Evolutionary conservation across 202 grass and related monocot genomes (phyloP).

Genomic region (Schoenoplectus tabernaemontani): DNA sequence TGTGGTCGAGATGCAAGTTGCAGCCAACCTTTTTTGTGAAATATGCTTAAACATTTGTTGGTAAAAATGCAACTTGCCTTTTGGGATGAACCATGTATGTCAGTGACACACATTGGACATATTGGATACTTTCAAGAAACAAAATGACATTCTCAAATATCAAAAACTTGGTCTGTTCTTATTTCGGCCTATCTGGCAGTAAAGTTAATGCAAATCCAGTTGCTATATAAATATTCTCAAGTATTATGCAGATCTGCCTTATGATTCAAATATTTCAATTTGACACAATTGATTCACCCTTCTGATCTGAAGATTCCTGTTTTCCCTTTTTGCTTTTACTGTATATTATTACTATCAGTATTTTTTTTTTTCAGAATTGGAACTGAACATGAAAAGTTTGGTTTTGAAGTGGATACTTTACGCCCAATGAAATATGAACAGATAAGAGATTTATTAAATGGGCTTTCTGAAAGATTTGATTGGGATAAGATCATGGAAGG

Average conservation of each 20-base stretch:
- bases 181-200: neutral
- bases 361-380: conserved; percentile 65
- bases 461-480: conserved; percentile 72
- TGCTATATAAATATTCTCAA: conserved; percentile 1
- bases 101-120: too few relatives aligned
- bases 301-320: neutral
- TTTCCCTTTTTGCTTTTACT: neutral
- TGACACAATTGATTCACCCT: neutral
- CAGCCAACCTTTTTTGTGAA: neutral
- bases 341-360: neutral
- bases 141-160: neutral
- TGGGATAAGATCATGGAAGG: conserved; percentile 93
- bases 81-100: neutral
- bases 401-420: conserved; percentile 77
- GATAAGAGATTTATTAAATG: conserved; percentile 72
- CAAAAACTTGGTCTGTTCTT: neutral
- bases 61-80: neutral
- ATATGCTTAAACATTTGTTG: neutral
- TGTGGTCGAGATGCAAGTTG: neutral
- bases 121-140: neutral
- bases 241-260: neutral
- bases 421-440: conserved; percentile 84
- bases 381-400: conserved; percentile 97
- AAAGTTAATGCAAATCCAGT: neutral
- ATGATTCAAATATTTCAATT: conserved; percentile 6